phyloP scores from a whole-genome alignment of 1,284 basidiomycete genomes.

The Chalciporus sp. region DNA sequence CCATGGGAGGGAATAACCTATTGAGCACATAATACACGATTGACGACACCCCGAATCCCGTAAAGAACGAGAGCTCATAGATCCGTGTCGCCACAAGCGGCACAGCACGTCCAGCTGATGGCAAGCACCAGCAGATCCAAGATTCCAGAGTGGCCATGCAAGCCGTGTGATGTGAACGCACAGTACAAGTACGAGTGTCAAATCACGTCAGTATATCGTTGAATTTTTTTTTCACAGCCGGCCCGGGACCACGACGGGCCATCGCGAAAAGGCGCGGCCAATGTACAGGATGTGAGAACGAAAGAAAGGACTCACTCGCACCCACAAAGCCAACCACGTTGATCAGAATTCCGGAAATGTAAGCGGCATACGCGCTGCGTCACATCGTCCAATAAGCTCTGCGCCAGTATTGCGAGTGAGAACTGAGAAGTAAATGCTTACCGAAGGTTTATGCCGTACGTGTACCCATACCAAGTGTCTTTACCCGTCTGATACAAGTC shows the following conservation, averaged over 20 bases:
- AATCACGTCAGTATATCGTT: neutral
- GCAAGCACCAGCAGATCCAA: neutral
- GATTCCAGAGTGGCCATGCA: neutral
- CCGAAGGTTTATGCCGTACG: conserved; percentile 74
- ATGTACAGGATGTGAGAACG: neutral
- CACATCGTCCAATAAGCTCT: neutral
- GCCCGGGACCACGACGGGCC: neutral
- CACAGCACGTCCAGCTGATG: conserved; percentile 56
- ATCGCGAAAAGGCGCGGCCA: neutral
- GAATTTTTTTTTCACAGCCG: conserved; percentile 10
- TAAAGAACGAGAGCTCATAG: conserved; percentile 79
- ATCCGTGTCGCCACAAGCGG: conserved; percentile 67
- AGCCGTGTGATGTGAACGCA: neutral
- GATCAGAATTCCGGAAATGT: conserved; percentile 78
- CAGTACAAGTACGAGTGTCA: neutral
- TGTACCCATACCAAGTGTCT: conserved; percentile 78
- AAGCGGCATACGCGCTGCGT: conserved; percentile 66
- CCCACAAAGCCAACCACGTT: conserved; percentile 79
- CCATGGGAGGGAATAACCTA: conserved; percentile 58
- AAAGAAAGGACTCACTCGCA: conserved; percentile 48
- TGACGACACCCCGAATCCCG: conserved; percentile 72
- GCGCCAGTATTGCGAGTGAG: neutral
- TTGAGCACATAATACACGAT: conserved; percentile 66
- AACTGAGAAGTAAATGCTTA: conserved; percentile 25
- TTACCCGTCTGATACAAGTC: conserved; percentile 67